A percentile compares a stretch with the other conserved stretches of the same genome.
Evolutionary conservation across 805 yeast species (phyloP).

Genomic region (Saccharomycopsis javanensis): DNA sequence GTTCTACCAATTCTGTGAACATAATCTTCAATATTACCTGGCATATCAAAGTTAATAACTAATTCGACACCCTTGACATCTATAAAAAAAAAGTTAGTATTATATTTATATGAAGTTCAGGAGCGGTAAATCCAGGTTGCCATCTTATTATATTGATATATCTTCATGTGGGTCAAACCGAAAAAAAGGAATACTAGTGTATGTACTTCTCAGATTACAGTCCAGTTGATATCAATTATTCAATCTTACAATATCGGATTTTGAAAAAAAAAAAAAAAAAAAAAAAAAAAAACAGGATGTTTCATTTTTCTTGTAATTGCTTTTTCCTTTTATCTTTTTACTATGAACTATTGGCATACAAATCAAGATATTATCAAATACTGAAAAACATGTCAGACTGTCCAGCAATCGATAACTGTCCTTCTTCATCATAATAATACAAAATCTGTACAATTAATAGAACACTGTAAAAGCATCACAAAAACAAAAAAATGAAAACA

Average conservation of each 20-base stretch:
- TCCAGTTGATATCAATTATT: background rate
- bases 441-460: too few relatives aligned
- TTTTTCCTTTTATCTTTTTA: background rate
- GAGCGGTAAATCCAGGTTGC: too few relatives aligned
- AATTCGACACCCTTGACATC: slow-evolving; percentile 96
- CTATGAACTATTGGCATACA: too few relatives aligned
- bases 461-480: slow-evolving; percentile 4
- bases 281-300: slow-evolving; percentile 12
- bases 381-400: too few relatives aligned
- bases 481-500: background rate
- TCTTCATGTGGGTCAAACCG: too few relatives aligned
- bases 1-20: slow-evolving; percentile 99
- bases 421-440: too few relatives aligned
- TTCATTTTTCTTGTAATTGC: background rate
- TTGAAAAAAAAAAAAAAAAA: slow-evolving; percentile 2
- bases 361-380: too few relatives aligned
- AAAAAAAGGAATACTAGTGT: too few relatives aligned
- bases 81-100: slow-evolving; percentile 25
- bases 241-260: background rate
- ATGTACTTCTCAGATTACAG: too few relatives aligned
- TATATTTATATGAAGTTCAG: too few relatives aligned
- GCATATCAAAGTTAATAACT: slow-evolving; percentile 95
- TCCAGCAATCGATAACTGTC: too few relatives aligned
- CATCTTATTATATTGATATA: too few relatives aligned
- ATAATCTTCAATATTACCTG: slow-evolving; percentile 96